A percentile compares a stretch with the other conserved stretches of the same genome.
phyloP scores from a whole-genome alignment of 495 filamentous ascomycete species.

The Collariella sp. region DNA sequence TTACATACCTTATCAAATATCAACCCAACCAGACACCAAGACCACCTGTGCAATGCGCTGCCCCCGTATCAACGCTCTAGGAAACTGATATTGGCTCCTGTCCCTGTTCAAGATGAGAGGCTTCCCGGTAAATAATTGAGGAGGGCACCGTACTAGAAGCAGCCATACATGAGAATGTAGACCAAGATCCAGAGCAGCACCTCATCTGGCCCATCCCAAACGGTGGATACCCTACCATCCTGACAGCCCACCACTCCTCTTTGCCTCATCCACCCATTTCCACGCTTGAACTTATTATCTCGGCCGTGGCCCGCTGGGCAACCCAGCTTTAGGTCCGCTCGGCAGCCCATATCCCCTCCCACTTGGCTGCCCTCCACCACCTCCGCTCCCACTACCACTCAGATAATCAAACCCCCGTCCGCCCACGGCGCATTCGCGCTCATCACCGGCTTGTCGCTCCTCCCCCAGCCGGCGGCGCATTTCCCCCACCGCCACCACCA shows the following conservation, averaged over 20 bases:
- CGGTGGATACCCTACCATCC: not conserved
- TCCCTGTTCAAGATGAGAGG: no score
- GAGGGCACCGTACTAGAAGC: no score
- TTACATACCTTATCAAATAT: not conserved
- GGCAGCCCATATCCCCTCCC: conserved; percentile 41
- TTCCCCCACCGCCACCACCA: conserved; percentile 24
- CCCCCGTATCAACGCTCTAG: no score
- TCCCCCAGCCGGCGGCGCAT: conserved; percentile 32
- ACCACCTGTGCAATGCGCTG: no score
- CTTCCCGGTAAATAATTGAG: no score
- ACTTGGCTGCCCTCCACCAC: conserved; percentile 26
- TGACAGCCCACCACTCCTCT: not conserved
- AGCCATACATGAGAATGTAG: no score
- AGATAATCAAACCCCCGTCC: conserved; percentile 33
- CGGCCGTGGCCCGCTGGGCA: conserved; percentile 38
- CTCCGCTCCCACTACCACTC: conserved; percentile 27
- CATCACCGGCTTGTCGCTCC: conserved; percentile 37
- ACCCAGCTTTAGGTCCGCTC: conserved; percentile 40
- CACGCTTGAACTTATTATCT: conserved; percentile 20
- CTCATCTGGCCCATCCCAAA: no score
- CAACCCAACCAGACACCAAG: not conserved
- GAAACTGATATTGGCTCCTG: no score
- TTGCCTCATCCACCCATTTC: not conserved
- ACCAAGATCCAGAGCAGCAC: no score
- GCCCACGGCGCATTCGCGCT: conserved; percentile 42